A percentile compares a stretch with the other conserved stretches of the same genome.
Evolutionary conservation across 257 asterid species (phyloP).

Genomic region (Solanum virginianum): DNA sequence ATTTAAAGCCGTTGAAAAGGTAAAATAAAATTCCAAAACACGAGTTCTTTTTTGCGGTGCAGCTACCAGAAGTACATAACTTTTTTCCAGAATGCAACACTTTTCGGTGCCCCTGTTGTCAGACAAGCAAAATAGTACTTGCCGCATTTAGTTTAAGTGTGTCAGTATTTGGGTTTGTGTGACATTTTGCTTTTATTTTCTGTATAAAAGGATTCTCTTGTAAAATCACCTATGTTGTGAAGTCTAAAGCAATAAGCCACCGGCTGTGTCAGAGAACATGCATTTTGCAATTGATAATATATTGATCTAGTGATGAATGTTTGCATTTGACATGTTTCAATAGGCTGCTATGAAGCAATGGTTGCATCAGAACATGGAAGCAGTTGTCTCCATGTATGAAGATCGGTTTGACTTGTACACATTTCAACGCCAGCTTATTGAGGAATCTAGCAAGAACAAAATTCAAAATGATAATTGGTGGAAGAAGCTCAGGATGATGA

Average conservation of each 20-base stretch:
- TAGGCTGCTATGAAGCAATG: conserved; percentile 86
- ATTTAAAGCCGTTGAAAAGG: neutral
- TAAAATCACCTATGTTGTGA: neutral
- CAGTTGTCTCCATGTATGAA: conserved; percentile 88
- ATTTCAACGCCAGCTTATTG: conserved; percentile 36
- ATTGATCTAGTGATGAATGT: neutral
- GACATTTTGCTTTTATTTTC: neutral
- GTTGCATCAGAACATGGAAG: conserved; percentile 89
- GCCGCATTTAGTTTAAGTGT: neutral
- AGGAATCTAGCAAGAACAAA: conserved; percentile 20
- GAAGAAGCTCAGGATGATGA: conserved; percentile 42
- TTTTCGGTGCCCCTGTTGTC: neutral
- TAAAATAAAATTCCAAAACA: neutral
- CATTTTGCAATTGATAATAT: neutral
- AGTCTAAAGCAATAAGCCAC: neutral
- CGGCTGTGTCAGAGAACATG: neutral
- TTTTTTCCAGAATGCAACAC: neutral
- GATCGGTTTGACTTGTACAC: conserved; percentile 76
- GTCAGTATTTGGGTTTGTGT: neutral
- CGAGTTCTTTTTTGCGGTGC: neutral
- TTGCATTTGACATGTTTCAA: conserved; percentile 1
- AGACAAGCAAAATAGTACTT: neutral
- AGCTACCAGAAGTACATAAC: neutral
- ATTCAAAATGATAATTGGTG: conserved; percentile 55
- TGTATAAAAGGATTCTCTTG: neutral